Evolutionary conservation across 2,329 filamentous ascomycete species (phyloP).

Genomic region (Laburnicola sp.): DNA sequence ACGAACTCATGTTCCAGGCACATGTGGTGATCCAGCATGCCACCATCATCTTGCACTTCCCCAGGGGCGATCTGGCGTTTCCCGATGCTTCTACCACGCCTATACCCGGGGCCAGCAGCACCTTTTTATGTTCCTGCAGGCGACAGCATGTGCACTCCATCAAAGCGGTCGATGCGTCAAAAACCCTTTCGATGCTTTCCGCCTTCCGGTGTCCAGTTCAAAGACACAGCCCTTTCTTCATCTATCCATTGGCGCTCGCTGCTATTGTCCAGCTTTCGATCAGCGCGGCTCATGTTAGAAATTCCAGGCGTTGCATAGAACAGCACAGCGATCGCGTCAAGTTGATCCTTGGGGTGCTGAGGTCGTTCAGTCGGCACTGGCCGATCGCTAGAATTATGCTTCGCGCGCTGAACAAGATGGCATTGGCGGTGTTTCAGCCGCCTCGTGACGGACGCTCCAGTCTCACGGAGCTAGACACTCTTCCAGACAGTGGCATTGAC

Average conservation of each 20-base stretch:
- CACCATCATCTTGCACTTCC: slow-evolving; percentile 24
- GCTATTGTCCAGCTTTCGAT: slow-evolving; percentile 57
- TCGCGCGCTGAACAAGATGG: slow-evolving; percentile 17
- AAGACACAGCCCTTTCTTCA: slow-evolving; percentile 59
- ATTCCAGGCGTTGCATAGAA: slow-evolving; percentile 13
- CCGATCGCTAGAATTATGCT: slow-evolving; percentile 14
- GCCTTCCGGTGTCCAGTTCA: slow-evolving; percentile 63
- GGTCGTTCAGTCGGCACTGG: slow-evolving; percentile 19
- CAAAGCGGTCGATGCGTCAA: slow-evolving; percentile 76
- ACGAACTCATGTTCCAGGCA: slow-evolving; percentile 88
- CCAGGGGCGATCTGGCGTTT: slow-evolving; percentile 17
- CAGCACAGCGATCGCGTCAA: slow-evolving; percentile 23
- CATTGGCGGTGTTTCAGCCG: slow-evolving; percentile 14
- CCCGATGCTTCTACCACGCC: slow-evolving; percentile 9
- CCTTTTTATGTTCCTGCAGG: slow-evolving; percentile 21
- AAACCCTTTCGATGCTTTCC: slow-evolving; percentile 71
- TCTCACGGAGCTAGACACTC: too few species aligned
- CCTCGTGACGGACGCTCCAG: too few species aligned
- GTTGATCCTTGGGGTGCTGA: slow-evolving; percentile 20
- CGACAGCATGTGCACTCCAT: slow-evolving; percentile 64
- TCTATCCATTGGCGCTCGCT: slow-evolving; percentile 24
- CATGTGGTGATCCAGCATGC: slow-evolving; percentile 66
- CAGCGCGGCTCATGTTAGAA: slow-evolving; percentile 54
- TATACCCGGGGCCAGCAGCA: slow-evolving; percentile 17
- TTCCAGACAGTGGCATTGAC: too few species aligned